Evolutionary conservation across 1,284 basidiomycete species (phyloP).

Genomic region (Bondarzewia mesenterica): DNA sequence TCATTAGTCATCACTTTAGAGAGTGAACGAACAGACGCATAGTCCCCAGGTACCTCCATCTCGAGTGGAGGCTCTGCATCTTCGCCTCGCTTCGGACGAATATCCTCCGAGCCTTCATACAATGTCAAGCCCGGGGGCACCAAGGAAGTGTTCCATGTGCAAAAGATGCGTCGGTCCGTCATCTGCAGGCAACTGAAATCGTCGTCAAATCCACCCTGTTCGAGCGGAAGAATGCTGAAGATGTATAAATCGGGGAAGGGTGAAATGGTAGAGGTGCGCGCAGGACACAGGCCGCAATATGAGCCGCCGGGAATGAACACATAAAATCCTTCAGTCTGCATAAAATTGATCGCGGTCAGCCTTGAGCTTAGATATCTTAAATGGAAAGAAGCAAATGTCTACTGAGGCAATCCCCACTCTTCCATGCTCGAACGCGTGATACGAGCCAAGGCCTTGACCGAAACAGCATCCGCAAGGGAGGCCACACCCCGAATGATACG

Average conservation of each 20-base stretch:
- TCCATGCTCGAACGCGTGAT: conserved; percentile 46
- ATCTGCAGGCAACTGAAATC: conserved; percentile 49
- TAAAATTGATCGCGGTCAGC: too few species aligned
- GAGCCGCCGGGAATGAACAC: conserved; percentile 17
- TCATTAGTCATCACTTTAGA: neutral
- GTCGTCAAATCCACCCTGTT: conserved; percentile 24
- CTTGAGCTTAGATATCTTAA: too few species aligned
- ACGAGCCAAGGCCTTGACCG: conserved; percentile 18
- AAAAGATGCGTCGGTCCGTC: conserved; percentile 40
- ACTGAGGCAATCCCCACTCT: conserved; percentile 46
- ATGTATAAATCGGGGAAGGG: conserved; percentile 24
- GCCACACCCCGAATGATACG: conserved; percentile 27
- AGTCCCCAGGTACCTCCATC: neutral
- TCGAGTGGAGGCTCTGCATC: neutral
- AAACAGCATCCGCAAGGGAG: conserved; percentile 27
- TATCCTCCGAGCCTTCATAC: neutral
- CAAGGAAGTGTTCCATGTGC: conserved; percentile 32
- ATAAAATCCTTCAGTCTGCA: conserved; percentile 10
- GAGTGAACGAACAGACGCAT: neutral
- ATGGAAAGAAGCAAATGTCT: conserved; percentile 14
- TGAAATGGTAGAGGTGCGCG: neutral
- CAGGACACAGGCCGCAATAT: conserved; percentile 5
- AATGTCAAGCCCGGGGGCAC: conserved; percentile 1
- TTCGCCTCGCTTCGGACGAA: neutral
- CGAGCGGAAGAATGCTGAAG: conserved; percentile 30